These are phyloP conservation scores for Eucalyptus virginea DNA, from an alignment of 345 rosid genomes.

Conservation along the genomic window DNA sequence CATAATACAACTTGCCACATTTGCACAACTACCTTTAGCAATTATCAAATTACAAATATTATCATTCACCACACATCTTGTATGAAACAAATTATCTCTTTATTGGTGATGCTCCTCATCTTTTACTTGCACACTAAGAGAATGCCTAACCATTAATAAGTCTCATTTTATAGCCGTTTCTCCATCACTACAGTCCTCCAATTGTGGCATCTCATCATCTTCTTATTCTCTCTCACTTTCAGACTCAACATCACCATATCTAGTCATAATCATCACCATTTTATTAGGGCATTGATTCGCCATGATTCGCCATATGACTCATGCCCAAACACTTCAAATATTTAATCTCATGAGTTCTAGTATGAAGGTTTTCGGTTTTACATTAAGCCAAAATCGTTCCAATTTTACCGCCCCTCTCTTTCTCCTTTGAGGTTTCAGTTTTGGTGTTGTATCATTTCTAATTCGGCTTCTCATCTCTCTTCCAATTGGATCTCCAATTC, in stretches of 20 bases:
- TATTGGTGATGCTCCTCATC: no score
- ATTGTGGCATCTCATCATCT: background rate
- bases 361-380: background rate
- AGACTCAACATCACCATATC: background rate
- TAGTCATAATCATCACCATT: background rate
- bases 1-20: no score
- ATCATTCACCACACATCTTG: no score
- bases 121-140: no score
- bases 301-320: background rate
- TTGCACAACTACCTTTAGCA: no score
- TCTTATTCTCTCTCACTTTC: background rate
- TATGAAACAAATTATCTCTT: no score
- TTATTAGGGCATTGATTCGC: background rate
- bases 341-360: background rate
- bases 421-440: background rate
- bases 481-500: background rate
- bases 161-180: no score
- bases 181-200: no score
- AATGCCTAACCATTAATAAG: no score
- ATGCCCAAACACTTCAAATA: no score
- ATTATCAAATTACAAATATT: no score
- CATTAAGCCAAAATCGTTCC: background rate
- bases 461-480: background rate
- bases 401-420: background rate
- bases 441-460: background rate